These are phyloP conservation scores for Trichosporon faecale DNA, from an alignment of 1,284 basidiomycete species.

Conservation along the genomic window DNA sequence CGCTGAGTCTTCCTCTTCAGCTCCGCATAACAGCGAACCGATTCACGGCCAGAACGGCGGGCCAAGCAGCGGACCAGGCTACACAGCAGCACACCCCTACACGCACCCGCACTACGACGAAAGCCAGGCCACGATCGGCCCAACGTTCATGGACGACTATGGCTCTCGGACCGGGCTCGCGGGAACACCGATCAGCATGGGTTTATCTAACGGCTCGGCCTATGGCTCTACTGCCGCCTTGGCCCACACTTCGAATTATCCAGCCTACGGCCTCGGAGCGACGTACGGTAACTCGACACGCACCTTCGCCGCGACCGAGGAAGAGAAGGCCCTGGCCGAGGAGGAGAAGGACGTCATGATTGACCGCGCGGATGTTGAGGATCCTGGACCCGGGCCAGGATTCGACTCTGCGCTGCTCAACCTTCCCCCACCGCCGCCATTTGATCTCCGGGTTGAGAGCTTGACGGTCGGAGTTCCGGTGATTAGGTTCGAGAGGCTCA, in stretches of 20 bases:
- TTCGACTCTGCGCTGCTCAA: slow-evolving; percentile 32
- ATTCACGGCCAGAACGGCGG: too few species aligned
- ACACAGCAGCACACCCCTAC: not conserved
- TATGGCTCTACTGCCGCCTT: too few species aligned
- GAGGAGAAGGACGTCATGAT: slow-evolving; percentile 1
- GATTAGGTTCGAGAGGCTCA: not conserved
- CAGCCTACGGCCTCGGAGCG: not conserved
- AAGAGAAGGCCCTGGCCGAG: slow-evolving; percentile 1
- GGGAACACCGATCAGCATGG: not conserved
- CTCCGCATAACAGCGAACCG: not conserved
- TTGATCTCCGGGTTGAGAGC: slow-evolving; percentile 43
- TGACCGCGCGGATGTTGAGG: not conserved
- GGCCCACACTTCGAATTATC: too few species aligned
- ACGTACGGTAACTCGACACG: not conserved
- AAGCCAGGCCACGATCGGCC: not conserved
- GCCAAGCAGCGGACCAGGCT: too few species aligned
- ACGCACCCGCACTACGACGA: not conserved
- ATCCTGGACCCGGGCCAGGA: not conserved
- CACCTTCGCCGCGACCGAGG: not conserved
- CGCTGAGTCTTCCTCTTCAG: not conserved
- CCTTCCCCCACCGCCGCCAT: slow-evolving; percentile 50
- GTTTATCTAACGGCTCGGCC: too few species aligned
- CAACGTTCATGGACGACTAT: not conserved
- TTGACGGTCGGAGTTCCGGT: slow-evolving; percentile 49
- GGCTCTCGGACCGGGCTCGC: not conserved